A percentile compares a stretch with the other conserved stretches of the same genome.
These are phyloP conservation scores for Tricholoma saponaceum DNA, from an alignment of 768 basidiomycete genomes.

Conservation along the genomic window DNA sequence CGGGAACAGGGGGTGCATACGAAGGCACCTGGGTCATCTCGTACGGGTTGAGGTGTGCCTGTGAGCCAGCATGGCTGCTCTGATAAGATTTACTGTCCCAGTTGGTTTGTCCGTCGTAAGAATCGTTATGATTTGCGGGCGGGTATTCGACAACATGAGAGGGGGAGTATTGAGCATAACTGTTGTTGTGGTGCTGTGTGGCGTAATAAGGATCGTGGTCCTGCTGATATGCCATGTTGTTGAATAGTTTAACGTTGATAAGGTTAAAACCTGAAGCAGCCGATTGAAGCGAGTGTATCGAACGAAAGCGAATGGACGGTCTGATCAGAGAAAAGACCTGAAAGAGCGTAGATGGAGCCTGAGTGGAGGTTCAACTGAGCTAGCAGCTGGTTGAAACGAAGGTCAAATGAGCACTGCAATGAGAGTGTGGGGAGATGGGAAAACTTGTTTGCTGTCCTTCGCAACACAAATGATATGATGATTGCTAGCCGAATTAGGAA, in stretches of 20 bases:
- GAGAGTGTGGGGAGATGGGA: conserved; percentile 13
- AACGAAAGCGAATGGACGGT: conserved; percentile 23
- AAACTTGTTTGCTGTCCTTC: neutral
- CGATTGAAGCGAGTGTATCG: neutral
- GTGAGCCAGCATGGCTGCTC: conserved; percentile 65
- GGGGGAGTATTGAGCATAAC: conserved; percentile 17
- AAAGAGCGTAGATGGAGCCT: conserved; percentile 8
- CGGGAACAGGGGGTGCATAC: conserved; percentile 49
- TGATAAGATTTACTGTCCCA: conserved; percentile 60
- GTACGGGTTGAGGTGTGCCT: conserved; percentile 67
- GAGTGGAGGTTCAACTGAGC: conserved; percentile 3
- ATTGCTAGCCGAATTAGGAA: conserved; percentile 7
- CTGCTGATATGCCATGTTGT: conserved; percentile 51
- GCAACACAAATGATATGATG: conserved; percentile 4
- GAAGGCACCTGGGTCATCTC: conserved; percentile 50
- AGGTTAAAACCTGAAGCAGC: conserved; percentile 8
- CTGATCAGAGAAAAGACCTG: conserved; percentile 8
- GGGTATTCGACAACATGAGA: conserved; percentile 31
- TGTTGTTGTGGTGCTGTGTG: conserved; percentile 21
- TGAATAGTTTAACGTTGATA: too few species aligned
- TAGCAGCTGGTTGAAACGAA: neutral
- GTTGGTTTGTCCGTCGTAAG: conserved; percentile 36
- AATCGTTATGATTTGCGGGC: conserved; percentile 36
- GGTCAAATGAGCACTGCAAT: neutral
- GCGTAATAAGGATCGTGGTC: conserved; percentile 50